phyloP scores from a whole-genome alignment of 1,139 yeast species.

The Suhomyces panamericanus region DNA sequence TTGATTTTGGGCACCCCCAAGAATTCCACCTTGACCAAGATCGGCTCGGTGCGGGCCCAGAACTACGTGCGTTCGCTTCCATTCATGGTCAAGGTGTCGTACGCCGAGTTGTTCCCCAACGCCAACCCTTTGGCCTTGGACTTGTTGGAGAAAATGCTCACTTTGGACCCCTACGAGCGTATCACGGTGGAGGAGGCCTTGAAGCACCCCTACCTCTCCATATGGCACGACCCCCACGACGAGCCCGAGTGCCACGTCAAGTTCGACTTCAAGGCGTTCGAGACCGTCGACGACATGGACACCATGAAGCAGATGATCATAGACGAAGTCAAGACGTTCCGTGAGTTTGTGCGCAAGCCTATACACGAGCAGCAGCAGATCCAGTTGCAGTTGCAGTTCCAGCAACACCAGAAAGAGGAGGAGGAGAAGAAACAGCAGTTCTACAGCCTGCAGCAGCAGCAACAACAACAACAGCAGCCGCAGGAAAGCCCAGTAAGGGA shows the following conservation, averaged over 20 bases:
- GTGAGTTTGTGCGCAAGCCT: slow-evolving; percentile 80
- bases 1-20: slow-evolving; percentile 88
- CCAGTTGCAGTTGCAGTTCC: slow-evolving; percentile 40
- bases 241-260: slow-evolving; percentile 84
- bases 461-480: slow-evolving; percentile 12
- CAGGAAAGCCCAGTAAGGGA: slow-evolving; percentile 12
- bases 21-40: slow-evolving; percentile 76
- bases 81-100: slow-evolving; percentile 79
- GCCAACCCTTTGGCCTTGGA: slow-evolving; percentile 90
- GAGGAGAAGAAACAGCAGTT: slow-evolving; percentile 18
- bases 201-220: slow-evolving; percentile 80
- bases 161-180: slow-evolving; percentile 83
- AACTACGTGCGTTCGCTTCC: slow-evolving; percentile 89
- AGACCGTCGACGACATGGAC: slow-evolving; percentile 78
- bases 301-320: slow-evolving; percentile 75
- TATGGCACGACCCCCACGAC: slow-evolving; percentile 97
- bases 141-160: slow-evolving; percentile 75
- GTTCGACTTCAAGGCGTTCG: slow-evolving; percentile 84
- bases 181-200: slow-evolving; percentile 89
- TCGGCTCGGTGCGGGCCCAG: slow-evolving; percentile 89
- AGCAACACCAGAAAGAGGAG: slow-evolving; percentile 34
- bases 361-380: slow-evolving; percentile 62
- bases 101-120: slow-evolving; percentile 67
- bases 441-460: slow-evolving; percentile 14
- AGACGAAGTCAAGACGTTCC: slow-evolving; percentile 76